Percentiles rank a stretch among this genome's conserved stretches.
phyloP scores from a whole-genome alignment of 306 rosid species.

The Lathyrus oleraceus region DNA sequence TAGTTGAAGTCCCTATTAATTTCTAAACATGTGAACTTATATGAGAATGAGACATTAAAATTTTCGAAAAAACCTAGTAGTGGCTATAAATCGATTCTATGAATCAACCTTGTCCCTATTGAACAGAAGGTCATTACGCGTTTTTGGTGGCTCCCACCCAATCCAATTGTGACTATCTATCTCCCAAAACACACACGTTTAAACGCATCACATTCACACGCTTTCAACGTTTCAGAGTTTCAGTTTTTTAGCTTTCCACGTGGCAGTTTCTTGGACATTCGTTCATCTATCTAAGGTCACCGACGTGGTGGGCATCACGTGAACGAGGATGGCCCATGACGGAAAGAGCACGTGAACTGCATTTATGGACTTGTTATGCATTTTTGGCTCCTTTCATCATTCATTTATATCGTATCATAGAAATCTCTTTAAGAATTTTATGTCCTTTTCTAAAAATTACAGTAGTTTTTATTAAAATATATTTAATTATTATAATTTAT shows the following conservation, averaged over 20 bases:
- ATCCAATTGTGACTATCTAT: background rate
- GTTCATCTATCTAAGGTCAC: background rate
- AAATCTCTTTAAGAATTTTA: too few species aligned
- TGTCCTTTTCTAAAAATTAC: too few species aligned
- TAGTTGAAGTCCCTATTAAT: too few species aligned
- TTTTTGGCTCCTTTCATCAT: background rate
- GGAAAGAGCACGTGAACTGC: conserved; percentile 26
- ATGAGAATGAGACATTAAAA: too few species aligned
- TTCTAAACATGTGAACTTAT: too few species aligned
- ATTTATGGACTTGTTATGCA: background rate
- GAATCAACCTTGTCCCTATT: too few species aligned
- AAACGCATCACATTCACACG: conserved; percentile 17
- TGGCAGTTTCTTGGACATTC: background rate
- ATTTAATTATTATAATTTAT: too few species aligned
- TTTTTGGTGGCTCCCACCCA: conserved; percentile 9
- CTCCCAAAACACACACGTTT: conserved; percentile 32
- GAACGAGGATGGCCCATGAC: conserved; percentile 9
- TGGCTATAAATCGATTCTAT: too few species aligned
- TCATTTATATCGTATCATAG: too few species aligned
- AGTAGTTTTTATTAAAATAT: too few species aligned
- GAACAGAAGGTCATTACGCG: conserved; percentile 18
- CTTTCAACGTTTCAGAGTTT: conserved; percentile 13
- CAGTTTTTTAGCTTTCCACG: background rate
- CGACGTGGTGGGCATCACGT: conserved; percentile 5
- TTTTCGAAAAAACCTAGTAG: too few species aligned